Percentiles rank a stretch among this genome's conserved stretches.
These are phyloP conservation scores for Neurospora sublineolata DNA, from an alignment of 495 filamentous ascomycete genomes.

Conservation along the genomic window DNA sequence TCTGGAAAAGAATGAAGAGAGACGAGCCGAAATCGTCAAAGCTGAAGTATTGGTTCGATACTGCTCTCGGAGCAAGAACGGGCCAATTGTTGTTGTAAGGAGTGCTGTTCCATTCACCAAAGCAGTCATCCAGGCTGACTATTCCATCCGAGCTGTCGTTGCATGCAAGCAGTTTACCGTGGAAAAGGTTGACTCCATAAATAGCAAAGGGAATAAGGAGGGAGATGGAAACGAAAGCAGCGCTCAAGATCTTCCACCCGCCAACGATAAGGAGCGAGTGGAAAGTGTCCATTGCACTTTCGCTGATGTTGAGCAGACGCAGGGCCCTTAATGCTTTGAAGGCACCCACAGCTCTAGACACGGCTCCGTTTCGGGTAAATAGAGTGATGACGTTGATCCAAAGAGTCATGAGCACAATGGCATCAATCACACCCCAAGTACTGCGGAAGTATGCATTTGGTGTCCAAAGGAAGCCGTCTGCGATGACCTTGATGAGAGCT, in stretches of 20 bases:
- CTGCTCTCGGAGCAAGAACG: slow-evolving; percentile 69
- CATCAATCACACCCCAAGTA: slow-evolving; percentile 96
- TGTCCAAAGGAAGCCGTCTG: slow-evolving; percentile 93
- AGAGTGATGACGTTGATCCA: slow-evolving; percentile 92
- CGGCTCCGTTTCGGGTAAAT: slow-evolving; percentile 60
- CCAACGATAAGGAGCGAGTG: slow-evolving; percentile 91
- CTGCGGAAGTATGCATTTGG: slow-evolving; percentile 95
- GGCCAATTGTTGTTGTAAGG: slow-evolving; percentile 67
- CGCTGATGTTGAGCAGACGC: slow-evolving; percentile 85
- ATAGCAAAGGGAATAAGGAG: slow-evolving; percentile 94
- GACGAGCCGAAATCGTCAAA: slow-evolving; percentile 92
- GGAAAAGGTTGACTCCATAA: slow-evolving; percentile 87
- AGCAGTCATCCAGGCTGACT: slow-evolving; percentile 57
- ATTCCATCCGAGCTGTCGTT: slow-evolving; percentile 54
- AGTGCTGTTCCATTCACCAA: slow-evolving; percentile 64
- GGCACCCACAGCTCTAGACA: slow-evolving; percentile 83
- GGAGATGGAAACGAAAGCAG: slow-evolving; percentile 87
- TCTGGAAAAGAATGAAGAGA: slow-evolving; percentile 94
- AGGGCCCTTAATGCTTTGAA: slow-evolving; percentile 97
- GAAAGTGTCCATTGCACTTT: slow-evolving; percentile 91
- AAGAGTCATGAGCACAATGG: slow-evolving; percentile 79
- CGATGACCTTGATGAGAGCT: slow-evolving; percentile 84
- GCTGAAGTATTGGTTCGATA: slow-evolving; percentile 70
- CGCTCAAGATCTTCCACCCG: slow-evolving; percentile 76
- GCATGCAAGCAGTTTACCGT: slow-evolving; percentile 66